phyloP scores from a whole-genome alignment of 1,139 yeast species.

The Pneumocystis carinii region DNA sequence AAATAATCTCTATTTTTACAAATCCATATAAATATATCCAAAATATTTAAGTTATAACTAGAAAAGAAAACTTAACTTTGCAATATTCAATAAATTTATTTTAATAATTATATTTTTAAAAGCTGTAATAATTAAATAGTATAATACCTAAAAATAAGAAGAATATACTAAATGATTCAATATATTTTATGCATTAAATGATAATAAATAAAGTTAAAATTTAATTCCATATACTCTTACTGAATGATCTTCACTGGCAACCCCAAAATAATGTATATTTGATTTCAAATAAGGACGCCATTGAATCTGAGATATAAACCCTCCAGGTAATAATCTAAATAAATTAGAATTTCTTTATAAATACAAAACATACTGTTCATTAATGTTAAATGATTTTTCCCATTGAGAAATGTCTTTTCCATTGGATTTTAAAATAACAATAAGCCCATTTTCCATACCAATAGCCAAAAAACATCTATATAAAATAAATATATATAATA shows the following conservation, averaged over 20 bases:
- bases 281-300: background rate
- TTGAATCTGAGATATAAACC: background rate
- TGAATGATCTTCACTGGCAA: background rate
- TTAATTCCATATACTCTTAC: background rate
- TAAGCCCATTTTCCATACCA: constrained; percentile 59
- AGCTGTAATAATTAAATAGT: background rate
- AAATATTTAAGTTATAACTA: background rate
- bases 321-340: background rate
- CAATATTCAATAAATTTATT: background rate
- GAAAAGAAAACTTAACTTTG: background rate
- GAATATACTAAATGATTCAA: background rate
- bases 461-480: constrained; percentile 35
- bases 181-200: background rate
- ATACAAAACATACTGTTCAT: constrained; percentile 11
- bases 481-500: constrained; percentile 10
- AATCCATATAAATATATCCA: background rate
- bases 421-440: constrained; percentile 24
- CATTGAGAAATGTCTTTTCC: constrained; percentile 14
- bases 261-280: background rate
- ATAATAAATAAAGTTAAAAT: background rate
- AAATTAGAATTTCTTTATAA: background rate
- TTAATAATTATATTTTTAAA: background rate
- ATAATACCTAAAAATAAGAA: background rate
- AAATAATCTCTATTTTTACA: background rate
- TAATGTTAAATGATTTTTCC: constrained; percentile 1